These are phyloP conservation scores for sweet orange (Citrus sinensis) DNA, from an alignment of 345 rosid species.

Conservation along the genomic window DNA sequence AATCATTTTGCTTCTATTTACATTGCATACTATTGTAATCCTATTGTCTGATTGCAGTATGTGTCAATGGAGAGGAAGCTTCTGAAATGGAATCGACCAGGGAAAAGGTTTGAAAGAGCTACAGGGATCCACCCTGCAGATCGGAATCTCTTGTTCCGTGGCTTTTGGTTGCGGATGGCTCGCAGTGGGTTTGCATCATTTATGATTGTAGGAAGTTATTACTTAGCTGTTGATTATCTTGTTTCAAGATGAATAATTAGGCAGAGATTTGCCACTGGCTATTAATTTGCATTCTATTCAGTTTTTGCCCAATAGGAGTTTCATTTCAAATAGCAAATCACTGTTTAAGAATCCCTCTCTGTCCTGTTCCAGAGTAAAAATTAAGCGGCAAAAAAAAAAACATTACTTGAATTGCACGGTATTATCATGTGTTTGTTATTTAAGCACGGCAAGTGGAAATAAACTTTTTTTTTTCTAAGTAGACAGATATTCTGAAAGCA, in stretches of 20 bases:
- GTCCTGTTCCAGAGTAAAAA: too few species aligned
- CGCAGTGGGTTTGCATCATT: conserved; percentile 66
- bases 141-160: conserved; percentile 60
- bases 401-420: too few species aligned
- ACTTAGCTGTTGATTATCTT: conserved; percentile 43
- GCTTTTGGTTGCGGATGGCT: conserved; percentile 65
- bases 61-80: conserved; percentile 68
- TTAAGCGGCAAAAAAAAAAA: too few species aligned
- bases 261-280: neutral
- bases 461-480: too few species aligned
- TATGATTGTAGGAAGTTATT: conserved; percentile 64
- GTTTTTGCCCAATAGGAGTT: neutral
- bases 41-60: conserved; percentile 38
- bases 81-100: conserved; percentile 73
- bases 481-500: too few species aligned
- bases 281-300: neutral
- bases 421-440: rapidly evolving
- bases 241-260: conserved; percentile 27
- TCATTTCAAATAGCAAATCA: neutral
- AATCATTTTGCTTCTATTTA: neutral
- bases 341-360: too few species aligned
- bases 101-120: conserved; percentile 71
- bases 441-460: too few species aligned
- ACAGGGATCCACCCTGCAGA: conserved; percentile 96
- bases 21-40: neutral